phyloP scores from a whole-genome alignment of 208 protist genomes.

The Herpetomonas tarakana region DNA sequence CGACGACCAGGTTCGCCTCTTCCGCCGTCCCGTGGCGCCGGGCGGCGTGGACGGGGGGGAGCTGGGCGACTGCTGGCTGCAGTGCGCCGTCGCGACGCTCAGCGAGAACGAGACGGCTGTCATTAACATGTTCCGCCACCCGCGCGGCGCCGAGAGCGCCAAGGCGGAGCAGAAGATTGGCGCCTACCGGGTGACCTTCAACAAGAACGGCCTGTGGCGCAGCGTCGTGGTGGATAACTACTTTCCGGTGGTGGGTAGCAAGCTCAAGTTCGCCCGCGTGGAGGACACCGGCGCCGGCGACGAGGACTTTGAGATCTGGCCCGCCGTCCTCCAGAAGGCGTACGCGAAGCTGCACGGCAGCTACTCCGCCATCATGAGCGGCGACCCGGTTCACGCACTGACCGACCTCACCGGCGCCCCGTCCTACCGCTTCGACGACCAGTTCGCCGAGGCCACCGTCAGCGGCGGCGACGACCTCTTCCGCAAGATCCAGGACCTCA shows the following conservation, averaged over 20 bases:
- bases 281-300: conserved; percentile 33
- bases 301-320: conserved; percentile 69
- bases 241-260: conserved; percentile 57
- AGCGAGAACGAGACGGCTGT: conserved; percentile 47
- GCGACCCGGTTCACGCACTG: conserved; percentile 86
- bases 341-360: conserved; percentile 87
- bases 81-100: conserved; percentile 73
- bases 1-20: conserved; percentile 72
- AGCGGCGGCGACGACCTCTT: conserved; percentile 15
- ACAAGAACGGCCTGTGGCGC: conserved; percentile 87
- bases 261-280: conserved; percentile 51
- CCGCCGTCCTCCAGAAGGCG: conserved; percentile 86
- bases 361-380: conserved; percentile 79
- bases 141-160: conserved; percentile 36
- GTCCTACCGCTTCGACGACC: conserved; percentile 71
- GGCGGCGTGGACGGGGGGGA: conserved; percentile 68
- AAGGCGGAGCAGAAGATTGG: conserved; percentile 54
- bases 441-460: conserved; percentile 33
- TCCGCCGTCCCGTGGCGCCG: conserved; percentile 62
- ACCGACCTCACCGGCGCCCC: conserved; percentile 81
- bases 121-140: conserved; percentile 73
- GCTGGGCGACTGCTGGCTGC: conserved; percentile 84
- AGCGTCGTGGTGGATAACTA: conserved; percentile 88
- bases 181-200: conserved; percentile 86
- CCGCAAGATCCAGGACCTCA: not conserved